Percentiles rank a stretch among this genome's conserved stretches.
Evolutionary conservation across 2,329 filamentous ascomycete genomes (phyloP).

Genomic region (Esteya vermicola): DNA sequence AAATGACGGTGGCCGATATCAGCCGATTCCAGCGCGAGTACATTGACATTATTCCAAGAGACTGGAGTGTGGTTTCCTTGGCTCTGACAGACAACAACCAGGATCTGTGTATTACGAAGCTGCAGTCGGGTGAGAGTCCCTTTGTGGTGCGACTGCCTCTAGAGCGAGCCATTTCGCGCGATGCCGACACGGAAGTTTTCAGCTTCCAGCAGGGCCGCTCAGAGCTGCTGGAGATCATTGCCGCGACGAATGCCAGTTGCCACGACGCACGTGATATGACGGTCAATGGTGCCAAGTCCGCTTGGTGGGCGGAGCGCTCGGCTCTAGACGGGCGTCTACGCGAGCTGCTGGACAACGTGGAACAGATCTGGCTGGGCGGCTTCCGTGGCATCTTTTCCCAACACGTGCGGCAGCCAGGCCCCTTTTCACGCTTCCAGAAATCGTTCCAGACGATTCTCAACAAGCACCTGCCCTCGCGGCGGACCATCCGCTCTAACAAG

Average conservation of each 20-base stretch:
- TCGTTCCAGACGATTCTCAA: constrained; percentile 68
- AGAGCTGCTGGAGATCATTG: constrained; percentile 73
- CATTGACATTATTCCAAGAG: constrained; percentile 67
- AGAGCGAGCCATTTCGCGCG: constrained; percentile 65
- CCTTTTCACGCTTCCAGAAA: constrained; percentile 62
- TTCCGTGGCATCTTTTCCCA: constrained; percentile 91
- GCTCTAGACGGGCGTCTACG: constrained; percentile 63
- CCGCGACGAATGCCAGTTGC: constrained; percentile 68
- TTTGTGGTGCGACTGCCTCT: constrained; percentile 82
- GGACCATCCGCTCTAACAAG: constrained; percentile 44
- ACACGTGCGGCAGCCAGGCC: constrained; percentile 43
- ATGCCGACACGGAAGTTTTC: constrained; percentile 55
- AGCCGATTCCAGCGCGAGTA: constrained; percentile 63
- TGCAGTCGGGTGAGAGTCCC: constrained; percentile 59
- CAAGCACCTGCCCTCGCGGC: constrained; percentile 73
- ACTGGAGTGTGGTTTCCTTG: constrained; percentile 79
- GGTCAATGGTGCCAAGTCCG: constrained; percentile 58
- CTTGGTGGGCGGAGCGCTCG: constrained; percentile 85
- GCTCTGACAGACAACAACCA: constrained; percentile 68
- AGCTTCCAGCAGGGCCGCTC: constrained; percentile 66
- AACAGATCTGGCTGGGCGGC: constrained; percentile 87
- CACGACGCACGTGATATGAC: constrained; percentile 58
- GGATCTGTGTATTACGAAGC: constrained; percentile 80
- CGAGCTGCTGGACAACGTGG: constrained; percentile 69
- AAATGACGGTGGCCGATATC: constrained; percentile 31